Base-by-base conservation (phyloP, 306 rosid species). In the Chamaecrista fasciculata region DNA sequence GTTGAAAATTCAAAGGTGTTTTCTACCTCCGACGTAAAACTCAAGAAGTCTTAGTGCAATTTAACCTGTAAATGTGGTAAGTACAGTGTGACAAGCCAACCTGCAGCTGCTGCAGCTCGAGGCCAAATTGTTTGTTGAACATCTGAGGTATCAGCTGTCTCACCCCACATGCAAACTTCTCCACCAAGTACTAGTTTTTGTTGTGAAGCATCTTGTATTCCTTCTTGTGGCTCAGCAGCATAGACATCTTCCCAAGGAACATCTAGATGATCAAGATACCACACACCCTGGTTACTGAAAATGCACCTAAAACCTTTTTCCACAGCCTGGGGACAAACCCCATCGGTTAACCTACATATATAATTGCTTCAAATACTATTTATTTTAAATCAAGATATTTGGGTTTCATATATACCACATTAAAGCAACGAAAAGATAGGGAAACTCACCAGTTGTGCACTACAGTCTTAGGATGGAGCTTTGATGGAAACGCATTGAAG, bases 81-180 rank as follows among this genome's bases (percentile, higher is more conserved):
- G n/a, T n/a, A n/a, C 7, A 10, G 69, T 25, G 42, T 29, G 56
- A 61, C 14, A 59, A 47, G 66, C 80, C 47, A 78, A 94, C 98
- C 98, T 78, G 97, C 99, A 46, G 97, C 99, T 12, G 96, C 97
- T 8, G 99, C 99, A 48, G 99, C 97, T 70, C 99, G 84, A 76
- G 99, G 99, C 99, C 99, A 94, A 66, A 94, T 91, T 20, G 99
- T 94, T 78, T 86, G 92, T 73, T 81, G 97, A 78, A 91, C 85
- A 58, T 91, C 83, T 16, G 99, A 94, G 14, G 97, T 31, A 78
- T 91, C 99, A 50, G 80, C 92, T 36, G 59, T 78, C 78, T 94
- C 99, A 18, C 75, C 92, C 99, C 99, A 94, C 99, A 88, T 88
- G 86, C 99, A 94, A 49, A 88, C 99, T 83, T 95, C 99, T 81